Conservation (phyloP, 257 asterid species). For the Rehmannia glutinosa region DNA sequence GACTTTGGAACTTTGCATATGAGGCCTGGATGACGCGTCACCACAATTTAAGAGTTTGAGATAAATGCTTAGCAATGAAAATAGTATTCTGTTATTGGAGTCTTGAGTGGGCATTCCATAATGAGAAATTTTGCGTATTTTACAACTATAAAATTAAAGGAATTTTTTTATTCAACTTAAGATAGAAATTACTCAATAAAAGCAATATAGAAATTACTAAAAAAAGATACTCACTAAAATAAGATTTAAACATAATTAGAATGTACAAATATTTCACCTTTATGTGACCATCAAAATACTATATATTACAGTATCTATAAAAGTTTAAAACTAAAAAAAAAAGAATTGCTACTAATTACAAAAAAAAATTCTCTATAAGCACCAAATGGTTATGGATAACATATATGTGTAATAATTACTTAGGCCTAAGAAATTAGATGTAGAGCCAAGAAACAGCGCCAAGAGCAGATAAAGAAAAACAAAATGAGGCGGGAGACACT, state of each 20-base stretch:
- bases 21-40: background rate
- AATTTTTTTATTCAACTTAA: background rate
- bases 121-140: background rate
- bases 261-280: background rate
- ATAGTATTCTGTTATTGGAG: background rate
- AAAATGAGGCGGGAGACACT: too few relatives aligned
- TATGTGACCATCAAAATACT: background rate
- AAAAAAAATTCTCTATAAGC: background rate
- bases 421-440: background rate
- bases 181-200: background rate
- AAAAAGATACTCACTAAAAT: too few relatives aligned
- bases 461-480: too few relatives aligned
- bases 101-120: background rate
- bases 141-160: background rate
- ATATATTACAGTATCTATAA: background rate
- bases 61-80: slow-evolving; percentile 1
- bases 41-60: background rate
- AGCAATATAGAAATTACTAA: too few relatives aligned
- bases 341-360: too few relatives aligned
- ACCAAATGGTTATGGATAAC: background rate
- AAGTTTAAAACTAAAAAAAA: background rate
- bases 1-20: background rate
- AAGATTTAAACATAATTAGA: background rate
- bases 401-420: background rate
- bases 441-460: too few relatives aligned